phyloP scores from a whole-genome alignment of 306 rosid genomes.

The Pterocarpus macrocarpus region DNA sequence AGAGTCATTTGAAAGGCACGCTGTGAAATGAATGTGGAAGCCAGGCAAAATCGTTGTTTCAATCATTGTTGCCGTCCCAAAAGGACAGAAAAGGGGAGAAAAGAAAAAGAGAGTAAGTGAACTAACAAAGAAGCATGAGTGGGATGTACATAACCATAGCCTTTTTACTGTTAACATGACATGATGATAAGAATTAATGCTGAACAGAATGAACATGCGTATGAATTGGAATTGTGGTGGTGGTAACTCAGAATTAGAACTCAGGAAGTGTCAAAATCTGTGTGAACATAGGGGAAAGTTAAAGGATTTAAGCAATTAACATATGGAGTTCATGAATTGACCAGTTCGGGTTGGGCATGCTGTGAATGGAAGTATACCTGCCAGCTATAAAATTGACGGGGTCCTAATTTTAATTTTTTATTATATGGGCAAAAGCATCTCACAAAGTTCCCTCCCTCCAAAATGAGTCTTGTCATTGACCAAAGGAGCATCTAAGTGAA shows the following conservation, averaged over 20 bases:
- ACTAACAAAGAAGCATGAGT: not conserved
- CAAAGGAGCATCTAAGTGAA: slow-evolving; percentile 29
- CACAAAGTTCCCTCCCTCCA: slow-evolving; percentile 2
- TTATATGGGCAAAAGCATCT: not conserved
- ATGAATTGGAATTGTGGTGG: slow-evolving; percentile 12
- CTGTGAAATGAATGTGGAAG: slow-evolving; percentile 41
- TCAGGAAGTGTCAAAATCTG: slow-evolving; percentile 3
- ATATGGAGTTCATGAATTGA: slow-evolving; percentile 31
- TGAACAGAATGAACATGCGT: not conserved
- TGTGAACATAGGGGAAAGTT: not conserved
- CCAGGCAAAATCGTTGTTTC: slow-evolving; percentile 32
- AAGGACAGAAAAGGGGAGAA: not conserved
- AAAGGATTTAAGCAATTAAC: slow-evolving; percentile 11
- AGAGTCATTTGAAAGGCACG: not conserved
- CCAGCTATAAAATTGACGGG: not conserved
- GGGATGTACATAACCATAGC: not conserved
- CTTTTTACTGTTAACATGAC: slow-evolving; percentile 1
- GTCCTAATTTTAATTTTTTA: not conserved
- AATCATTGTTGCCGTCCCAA: slow-evolving; percentile 48
- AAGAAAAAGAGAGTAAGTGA: not conserved
- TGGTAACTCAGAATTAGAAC: not conserved
- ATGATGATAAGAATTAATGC: slow-evolving; percentile 6
- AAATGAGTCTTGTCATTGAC: slow-evolving; percentile 42
- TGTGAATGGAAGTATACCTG: slow-evolving; percentile 14
- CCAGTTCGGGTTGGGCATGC: not conserved